Conservation (phyloP, 2,329 filamentous ascomycete species). For the Periconia sp. region DNA sequence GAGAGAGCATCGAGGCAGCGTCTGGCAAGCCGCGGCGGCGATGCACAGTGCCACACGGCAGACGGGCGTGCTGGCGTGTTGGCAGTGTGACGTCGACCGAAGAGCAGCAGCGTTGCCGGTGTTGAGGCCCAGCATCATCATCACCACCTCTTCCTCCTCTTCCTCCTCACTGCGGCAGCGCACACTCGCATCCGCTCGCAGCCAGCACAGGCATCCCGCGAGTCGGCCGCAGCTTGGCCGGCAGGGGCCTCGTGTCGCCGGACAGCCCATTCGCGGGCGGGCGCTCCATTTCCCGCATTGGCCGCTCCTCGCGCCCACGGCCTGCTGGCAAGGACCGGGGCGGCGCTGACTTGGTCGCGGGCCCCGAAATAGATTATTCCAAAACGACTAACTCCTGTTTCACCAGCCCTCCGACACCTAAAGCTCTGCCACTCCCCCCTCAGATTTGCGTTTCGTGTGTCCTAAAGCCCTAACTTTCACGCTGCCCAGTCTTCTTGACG, state of each 20-base stretch:
- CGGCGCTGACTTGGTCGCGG: slow-evolving; percentile 29
- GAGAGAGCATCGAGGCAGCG: background rate
- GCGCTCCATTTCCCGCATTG: slow-evolving; percentile 24
- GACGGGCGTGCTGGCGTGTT: too few species aligned
- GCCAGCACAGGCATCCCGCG: slow-evolving; percentile 5
- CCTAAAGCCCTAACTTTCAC: slow-evolving; percentile 41
- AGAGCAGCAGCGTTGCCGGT: background rate
- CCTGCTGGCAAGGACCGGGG: slow-evolving; percentile 21
- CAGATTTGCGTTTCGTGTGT: slow-evolving; percentile 47
- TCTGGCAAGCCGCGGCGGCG: background rate
- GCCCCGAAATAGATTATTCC: slow-evolving; percentile 42
- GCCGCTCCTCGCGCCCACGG: slow-evolving; percentile 27
- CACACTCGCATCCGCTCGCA: background rate
- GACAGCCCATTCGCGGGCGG: slow-evolving; percentile 17
- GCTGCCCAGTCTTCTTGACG: slow-evolving; percentile 38
- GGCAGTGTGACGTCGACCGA: too few species aligned
- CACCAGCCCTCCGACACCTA: slow-evolving; percentile 48
- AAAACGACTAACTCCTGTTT: slow-evolving; percentile 49
- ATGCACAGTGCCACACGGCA: background rate
- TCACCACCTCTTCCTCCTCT: background rate
- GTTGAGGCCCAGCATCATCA: background rate
- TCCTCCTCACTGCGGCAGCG: background rate
- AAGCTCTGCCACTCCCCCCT: slow-evolving; percentile 46
- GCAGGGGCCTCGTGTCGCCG: slow-evolving; percentile 29
- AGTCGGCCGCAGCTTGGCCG: slow-evolving; percentile 7